Evolutionary conservation across 2,329 filamentous ascomycete species (phyloP).

Genomic region (Zymoseptoria ardabiliae): DNA sequence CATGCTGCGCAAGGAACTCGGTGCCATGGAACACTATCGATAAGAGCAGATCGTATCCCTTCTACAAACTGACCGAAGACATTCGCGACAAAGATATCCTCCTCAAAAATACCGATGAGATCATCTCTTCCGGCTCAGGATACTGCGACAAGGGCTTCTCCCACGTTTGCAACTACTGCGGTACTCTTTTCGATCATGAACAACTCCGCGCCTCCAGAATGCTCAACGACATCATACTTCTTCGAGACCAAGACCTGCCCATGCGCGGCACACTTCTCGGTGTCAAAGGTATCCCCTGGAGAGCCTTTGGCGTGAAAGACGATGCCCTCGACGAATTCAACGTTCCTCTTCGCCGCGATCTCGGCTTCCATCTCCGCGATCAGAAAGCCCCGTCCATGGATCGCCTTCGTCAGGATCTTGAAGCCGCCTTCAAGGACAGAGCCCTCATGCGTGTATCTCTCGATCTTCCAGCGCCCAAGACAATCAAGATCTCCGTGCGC

Average conservation of each 20-base stretch:
- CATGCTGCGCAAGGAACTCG: constrained; percentile 18
- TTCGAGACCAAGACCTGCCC: constrained; percentile 44
- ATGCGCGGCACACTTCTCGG: constrained; percentile 64
- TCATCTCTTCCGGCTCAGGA: constrained; percentile 42
- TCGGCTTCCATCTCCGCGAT: constrained; percentile 37
- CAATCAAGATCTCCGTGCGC: constrained; percentile 41
- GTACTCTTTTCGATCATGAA: constrained; percentile 47
- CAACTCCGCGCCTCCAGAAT: constrained; percentile 57
- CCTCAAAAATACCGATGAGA: constrained; percentile 30
- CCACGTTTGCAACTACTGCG: constrained; percentile 47
- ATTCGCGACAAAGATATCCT: constrained; percentile 4
- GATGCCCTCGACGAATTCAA: constrained; percentile 13
- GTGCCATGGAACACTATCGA: neutral
- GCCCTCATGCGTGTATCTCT: constrained; percentile 34
- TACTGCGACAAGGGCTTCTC: constrained; percentile 54
- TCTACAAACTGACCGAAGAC: neutral
- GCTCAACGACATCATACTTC: constrained; percentile 44
- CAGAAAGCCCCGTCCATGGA: constrained; percentile 13
- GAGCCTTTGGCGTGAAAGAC: constrained; percentile 21
- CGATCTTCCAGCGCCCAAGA: neutral
- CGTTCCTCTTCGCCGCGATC: constrained; percentile 37
- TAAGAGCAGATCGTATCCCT: neutral
- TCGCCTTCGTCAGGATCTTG: constrained; percentile 46
- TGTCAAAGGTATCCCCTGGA: constrained; percentile 45
- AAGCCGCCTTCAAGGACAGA: constrained; percentile 37